A percentile compares a stretch with the other conserved stretches of the same genome.
Conservation (phyloP, 1,284 basidiomycete species). For the Inonotus obliquus region DNA sequence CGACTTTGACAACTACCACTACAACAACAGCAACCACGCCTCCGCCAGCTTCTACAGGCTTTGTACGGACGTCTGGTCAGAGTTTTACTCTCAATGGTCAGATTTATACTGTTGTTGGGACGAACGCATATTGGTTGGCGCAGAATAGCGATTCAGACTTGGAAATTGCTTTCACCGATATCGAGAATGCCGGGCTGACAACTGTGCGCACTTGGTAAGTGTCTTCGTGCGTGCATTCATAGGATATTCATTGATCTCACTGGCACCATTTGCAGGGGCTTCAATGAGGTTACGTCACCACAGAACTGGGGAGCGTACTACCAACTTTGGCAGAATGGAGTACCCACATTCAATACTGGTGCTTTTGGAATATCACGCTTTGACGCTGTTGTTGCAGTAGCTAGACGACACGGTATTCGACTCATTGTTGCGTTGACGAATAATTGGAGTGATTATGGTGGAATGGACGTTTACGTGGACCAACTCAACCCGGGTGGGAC, state of each 20-base stretch:
- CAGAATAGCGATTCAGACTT: conserved; percentile 36
- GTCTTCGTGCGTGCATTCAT: neutral
- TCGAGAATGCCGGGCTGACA: conserved; percentile 49
- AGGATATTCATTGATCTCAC: neutral
- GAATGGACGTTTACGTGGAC: conserved; percentile 42
- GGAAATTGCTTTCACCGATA: conserved; percentile 45
- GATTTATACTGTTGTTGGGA: conserved; percentile 45
- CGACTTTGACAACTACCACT: no score
- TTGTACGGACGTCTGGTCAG: conserved; percentile 47
- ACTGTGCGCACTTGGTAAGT: conserved; percentile 55
- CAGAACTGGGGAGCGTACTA: conserved; percentile 45
- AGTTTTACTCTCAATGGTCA: conserved; percentile 47
- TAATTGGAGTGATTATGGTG: conserved; percentile 56
- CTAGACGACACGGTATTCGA: conserved; percentile 51
- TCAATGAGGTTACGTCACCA: conserved; percentile 57
- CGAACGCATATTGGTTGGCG: conserved; percentile 52
- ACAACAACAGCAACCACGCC: no score
- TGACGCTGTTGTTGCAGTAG: conserved; percentile 51
- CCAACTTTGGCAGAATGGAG: conserved; percentile 51
- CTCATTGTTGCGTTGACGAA: conserved; percentile 60
- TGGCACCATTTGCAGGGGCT: conserved; percentile 37
- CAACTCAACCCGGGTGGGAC: conserved; percentile 30
- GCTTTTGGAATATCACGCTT: conserved; percentile 49
- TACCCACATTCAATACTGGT: conserved; percentile 50
- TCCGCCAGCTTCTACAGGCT: conserved; percentile 30